Conservation (phyloP, 768 basidiomycete species). For the Dictyophora rubrovolvata region DNA sequence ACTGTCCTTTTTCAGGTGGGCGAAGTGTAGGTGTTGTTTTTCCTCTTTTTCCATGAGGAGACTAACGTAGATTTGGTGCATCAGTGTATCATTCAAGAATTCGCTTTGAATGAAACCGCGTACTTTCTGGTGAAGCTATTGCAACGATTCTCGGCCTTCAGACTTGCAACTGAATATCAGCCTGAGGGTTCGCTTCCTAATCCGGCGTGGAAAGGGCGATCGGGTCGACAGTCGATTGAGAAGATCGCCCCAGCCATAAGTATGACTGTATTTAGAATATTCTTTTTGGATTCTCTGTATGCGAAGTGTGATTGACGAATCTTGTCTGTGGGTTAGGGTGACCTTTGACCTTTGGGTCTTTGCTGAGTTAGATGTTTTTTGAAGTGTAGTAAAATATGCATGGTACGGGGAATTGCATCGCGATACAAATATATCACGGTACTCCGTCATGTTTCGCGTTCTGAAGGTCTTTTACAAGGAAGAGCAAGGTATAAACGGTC, state of each 20-base stretch:
- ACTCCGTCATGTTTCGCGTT: no score
- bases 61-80: constrained; percentile 3
- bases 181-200: constrained; percentile 56
- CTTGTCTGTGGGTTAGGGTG: constrained; percentile 1
- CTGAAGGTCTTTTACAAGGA: no score
- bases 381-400: no score
- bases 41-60: background rate
- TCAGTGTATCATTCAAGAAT: constrained; percentile 64
- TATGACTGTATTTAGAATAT: constrained; percentile 48
- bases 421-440: no score
- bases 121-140: constrained; percentile 60
- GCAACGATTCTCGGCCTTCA: constrained; percentile 52
- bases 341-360: constrained; percentile 9
- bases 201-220: constrained; percentile 38
- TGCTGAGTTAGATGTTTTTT: background rate
- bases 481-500: no score
- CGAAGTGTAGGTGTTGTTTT: constrained; percentile 31
- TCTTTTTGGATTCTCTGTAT: background rate
- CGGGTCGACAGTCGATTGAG: constrained; percentile 39
- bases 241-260: constrained; percentile 53
- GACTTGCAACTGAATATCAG: constrained; percentile 50
- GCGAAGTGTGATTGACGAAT: background rate
- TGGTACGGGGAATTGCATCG: no score
- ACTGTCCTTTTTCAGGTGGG: constrained; percentile 64
- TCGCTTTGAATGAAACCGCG: constrained; percentile 68